Conservation (phyloP, 2,329 filamentous ascomycete species). For the Talaromyces sp. region DNA sequence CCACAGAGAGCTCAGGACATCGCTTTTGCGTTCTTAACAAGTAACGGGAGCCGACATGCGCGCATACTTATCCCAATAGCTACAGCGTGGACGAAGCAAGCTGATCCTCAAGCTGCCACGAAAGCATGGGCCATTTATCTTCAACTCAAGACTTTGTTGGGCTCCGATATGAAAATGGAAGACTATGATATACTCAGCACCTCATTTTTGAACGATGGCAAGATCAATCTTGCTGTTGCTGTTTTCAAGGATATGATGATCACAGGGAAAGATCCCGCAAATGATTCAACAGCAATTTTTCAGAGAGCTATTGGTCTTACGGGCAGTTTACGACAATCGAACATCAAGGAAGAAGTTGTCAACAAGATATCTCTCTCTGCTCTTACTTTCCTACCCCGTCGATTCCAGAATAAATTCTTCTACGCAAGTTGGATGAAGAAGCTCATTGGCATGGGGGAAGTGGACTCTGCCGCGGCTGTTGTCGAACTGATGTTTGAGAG, state of each 20-base stretch:
- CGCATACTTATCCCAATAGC: constrained; percentile 64
- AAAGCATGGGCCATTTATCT: constrained; percentile 69
- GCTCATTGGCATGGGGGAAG: constrained; percentile 69
- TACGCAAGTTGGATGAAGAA: constrained; percentile 87
- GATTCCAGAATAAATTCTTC: constrained; percentile 71
- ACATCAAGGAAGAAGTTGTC: constrained; percentile 44
- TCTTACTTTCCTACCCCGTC: constrained; percentile 53
- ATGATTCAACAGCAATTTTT: constrained; percentile 49
- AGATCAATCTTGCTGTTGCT: constrained; percentile 66
- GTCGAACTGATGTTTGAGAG: constrained; percentile 72
- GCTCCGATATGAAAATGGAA: constrained; percentile 61
- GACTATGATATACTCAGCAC: constrained; percentile 76
- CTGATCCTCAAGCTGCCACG: constrained; percentile 50
- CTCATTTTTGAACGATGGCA: constrained; percentile 65
- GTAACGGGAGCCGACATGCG: constrained; percentile 42
- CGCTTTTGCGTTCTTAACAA: constrained; percentile 44
- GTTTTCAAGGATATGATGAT: constrained; percentile 91
- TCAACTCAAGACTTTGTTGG: constrained; percentile 61
- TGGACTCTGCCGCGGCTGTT: constrained; percentile 70
- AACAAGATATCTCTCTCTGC: constrained; percentile 51
- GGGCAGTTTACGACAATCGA: constrained; percentile 43
- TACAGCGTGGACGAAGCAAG: constrained; percentile 59
- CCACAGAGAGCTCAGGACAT: constrained; percentile 51
- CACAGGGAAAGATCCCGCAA: constrained; percentile 49
- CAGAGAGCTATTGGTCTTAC: constrained; percentile 40